Evolutionary conservation across 2,329 filamentous ascomycete species (phyloP), one percentile per base, ranked within the genome.

Genomic region (Aureobasidium melanogenum): DNA sequence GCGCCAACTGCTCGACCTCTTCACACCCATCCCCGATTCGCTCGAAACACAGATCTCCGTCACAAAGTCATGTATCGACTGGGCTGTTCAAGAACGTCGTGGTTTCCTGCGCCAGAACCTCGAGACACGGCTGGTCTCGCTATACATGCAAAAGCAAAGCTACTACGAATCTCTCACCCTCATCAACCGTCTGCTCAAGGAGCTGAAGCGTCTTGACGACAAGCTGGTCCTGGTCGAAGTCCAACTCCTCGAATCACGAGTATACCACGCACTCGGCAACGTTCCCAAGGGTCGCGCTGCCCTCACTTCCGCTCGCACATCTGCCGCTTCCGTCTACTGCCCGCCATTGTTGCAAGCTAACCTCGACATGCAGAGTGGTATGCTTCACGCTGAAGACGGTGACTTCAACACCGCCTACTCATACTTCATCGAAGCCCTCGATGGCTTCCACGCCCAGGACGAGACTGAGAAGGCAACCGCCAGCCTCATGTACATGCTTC

Each of bases 61-160:
- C 70, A 99, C 94, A 71, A 96, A 96, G 78, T 96, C 94, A 77
- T 97, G 91, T 80, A 99, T 99, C 85, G 93, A 97, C 79, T 99
- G 94, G 94, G 94, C 94, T 52, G 90, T 93, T 60, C 89, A 90
- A 57, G 91, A 97, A 80, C 89, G 92, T 69, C 88, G 94, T 72
- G 90, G 91, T 63, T 99, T 99, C 82, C 85, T 99, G 69, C 91
- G 94, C 68, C 94, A 99, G 80, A 96, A 96, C 76, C 90, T 99
- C 72, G 91, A 99, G 81, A 96, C 93, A 62, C 89, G 94, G 65
- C 87, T 99, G 62, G 94, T 99, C 60, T 83, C 85, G 58, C 87
- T 99, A 64, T 91, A 96, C 80, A 97, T 99, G 88, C 87, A 89
- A 71, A 97, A 97, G 80, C 90, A 96, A 75, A 88, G 91, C 62